Evolutionary conservation across 345 rosid genomes (phyloP), one percentile per base, ranked within the genome.

Genomic region (Citrus hindsii): DNA sequence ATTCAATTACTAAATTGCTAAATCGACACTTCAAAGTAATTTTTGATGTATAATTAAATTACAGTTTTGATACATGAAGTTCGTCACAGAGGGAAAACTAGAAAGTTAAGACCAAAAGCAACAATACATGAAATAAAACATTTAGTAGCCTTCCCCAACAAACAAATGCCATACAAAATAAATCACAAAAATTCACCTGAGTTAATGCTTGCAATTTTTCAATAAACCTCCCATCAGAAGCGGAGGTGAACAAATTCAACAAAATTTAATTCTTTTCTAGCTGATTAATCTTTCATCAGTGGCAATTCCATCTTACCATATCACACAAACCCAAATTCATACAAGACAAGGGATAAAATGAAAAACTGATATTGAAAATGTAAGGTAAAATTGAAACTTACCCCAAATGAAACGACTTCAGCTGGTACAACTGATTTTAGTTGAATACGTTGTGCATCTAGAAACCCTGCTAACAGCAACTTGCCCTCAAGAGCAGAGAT

Each of bases 391-490:
- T 25, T 33, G 14, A 65, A 67, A 76, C 94, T 86, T 84, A 91
- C 98, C 89, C 85, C 88, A 69, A 89, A 79, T 63, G 85, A 83
- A 69, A 67, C 75, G 71, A 10, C 77, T 35, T 74, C 81, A 71
- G 85, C 65, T 18, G 75, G 69, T 62, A 22, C 68, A 73, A 70
- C 22, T 5, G 91, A 80, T 79, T 91, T 88, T 76, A 83, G 79
- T 75, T 87, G 90, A 77, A 88, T 76, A 79, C 48, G 78, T 38
- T 87, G 86, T 21, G 87, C 85, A 73, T 92, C 97, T 55, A 85
- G 56, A 86, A 90, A 96, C 27, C 98, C 99, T 42, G 89, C 88
- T 72, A 94, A 83, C 38, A 91, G 79, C 83, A 94, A 83, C 69
- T 87, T 91, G 69, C 88, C 89, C 85, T 89, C 88, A 71, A 92